Evolutionary conservation across 495 filamentous ascomycete genomes (phyloP).

Genomic region (Daldinia caldariorum): DNA sequence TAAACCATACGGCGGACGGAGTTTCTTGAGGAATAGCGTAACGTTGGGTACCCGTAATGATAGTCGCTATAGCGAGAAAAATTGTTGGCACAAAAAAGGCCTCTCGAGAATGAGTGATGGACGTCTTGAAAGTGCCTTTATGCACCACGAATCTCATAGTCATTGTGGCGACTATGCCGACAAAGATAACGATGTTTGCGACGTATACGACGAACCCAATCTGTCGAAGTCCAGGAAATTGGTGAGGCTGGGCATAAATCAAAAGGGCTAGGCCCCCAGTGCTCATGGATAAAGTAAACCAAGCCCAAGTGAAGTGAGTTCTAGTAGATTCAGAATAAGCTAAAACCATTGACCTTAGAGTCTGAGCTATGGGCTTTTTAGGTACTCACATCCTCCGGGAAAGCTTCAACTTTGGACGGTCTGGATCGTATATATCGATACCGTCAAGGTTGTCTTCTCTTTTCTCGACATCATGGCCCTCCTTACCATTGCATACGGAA

Average conservation of each 20-base stretch:
- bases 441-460: background rate
- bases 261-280: slow-evolving; percentile 71
- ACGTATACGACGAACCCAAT: slow-evolving; percentile 71
- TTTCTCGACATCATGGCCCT: slow-evolving; percentile 20
- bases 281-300: slow-evolving; percentile 73
- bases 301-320: slow-evolving; percentile 74
- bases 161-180: slow-evolving; percentile 57
- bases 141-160: slow-evolving; percentile 65
- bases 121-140: slow-evolving; percentile 59
- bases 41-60: slow-evolving; percentile 65
- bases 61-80: slow-evolving; percentile 71
- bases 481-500: slow-evolving; percentile 34
- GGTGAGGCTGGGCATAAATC: slow-evolving; percentile 66
- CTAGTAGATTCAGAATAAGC: slow-evolving; percentile 8
- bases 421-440: slow-evolving; percentile 35
- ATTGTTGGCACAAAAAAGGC: slow-evolving; percentile 75
- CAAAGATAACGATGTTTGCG: slow-evolving; percentile 69
- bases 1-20: slow-evolving; percentile 47
- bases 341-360: background rate
- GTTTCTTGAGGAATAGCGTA: slow-evolving; percentile 62
- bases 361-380: background rate
- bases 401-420: slow-evolving; percentile 39
- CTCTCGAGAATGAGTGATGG: slow-evolving; percentile 69
- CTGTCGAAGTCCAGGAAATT: slow-evolving; percentile 65
- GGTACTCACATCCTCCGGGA: slow-evolving; percentile 56